Evolutionary conservation across 2,329 filamentous ascomycete genomes (phyloP).

Genomic region (Fusarium oligoseptatum): DNA sequence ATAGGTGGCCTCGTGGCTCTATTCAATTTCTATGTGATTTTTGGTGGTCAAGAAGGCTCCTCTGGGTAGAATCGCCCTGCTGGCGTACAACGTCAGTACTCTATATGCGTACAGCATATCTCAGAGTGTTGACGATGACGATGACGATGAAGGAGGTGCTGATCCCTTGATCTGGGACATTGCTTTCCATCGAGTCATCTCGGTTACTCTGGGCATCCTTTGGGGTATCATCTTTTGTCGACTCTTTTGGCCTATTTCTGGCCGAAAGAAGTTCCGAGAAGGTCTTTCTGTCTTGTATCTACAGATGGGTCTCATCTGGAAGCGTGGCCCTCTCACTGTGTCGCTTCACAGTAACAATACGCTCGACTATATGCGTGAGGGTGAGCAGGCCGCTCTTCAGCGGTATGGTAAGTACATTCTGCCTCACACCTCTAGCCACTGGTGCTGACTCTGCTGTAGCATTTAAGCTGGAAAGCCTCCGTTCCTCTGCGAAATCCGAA

Average conservation of each 20-base stretch:
- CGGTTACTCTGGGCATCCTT: constrained; percentile 87
- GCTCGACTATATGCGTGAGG: constrained; percentile 84
- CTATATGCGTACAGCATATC: constrained; percentile 94
- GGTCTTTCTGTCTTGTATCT: constrained; percentile 92
- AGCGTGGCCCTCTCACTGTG: constrained; percentile 86
- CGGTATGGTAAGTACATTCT: constrained; percentile 68
- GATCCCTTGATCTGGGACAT: constrained; percentile 91
- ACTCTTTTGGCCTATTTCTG: constrained; percentile 93
- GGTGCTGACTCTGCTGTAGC: constrained; percentile 51
- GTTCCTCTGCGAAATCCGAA: constrained; percentile 81
- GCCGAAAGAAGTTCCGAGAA: constrained; percentile 87
- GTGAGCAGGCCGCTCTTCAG: constrained; percentile 89
- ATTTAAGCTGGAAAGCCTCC: constrained; percentile 79
- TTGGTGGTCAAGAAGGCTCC: constrained; percentile 86
- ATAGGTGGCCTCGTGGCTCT: constrained; percentile 86
- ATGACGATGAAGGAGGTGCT: constrained; percentile 89
- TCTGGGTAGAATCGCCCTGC: constrained; percentile 91
- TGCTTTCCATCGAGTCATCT: constrained; percentile 85
- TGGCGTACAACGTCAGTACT: constrained; percentile 96
- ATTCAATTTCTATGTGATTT: constrained; percentile 89
- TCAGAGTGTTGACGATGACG: constrained; percentile 81
- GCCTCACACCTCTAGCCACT: too few species aligned
- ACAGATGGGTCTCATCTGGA: constrained; percentile 96
- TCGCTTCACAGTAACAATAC: constrained; percentile 72
- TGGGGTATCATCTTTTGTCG: constrained; percentile 95